Evolutionary conservation across 805 yeast genomes (phyloP).

Genomic region (Lachancea kluyveri): DNA sequence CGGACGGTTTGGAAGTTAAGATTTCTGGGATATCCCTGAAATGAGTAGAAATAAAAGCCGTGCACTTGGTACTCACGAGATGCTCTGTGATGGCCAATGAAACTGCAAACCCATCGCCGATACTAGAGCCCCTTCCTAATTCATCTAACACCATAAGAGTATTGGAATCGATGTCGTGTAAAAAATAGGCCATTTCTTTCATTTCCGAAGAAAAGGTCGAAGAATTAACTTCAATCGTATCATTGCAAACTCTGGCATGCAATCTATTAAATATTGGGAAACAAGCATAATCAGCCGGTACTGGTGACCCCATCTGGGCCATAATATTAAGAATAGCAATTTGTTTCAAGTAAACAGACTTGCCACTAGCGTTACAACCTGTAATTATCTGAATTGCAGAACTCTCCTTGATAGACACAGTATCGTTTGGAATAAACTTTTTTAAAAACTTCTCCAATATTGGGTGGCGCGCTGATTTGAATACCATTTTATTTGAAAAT

Average conservation of each 20-base stretch:
- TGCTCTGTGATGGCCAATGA: constrained; percentile 40
- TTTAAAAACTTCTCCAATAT: constrained; percentile 30
- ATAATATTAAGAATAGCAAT: constrained; percentile 42
- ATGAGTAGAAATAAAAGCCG: constrained; percentile 40
- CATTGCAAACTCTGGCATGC: constrained; percentile 36
- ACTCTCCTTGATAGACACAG: constrained; percentile 28
- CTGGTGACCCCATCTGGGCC: constrained; percentile 53
- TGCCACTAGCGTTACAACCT: constrained; percentile 62
- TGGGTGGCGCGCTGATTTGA: constrained; percentile 38
- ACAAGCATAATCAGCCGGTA: constrained; percentile 40
- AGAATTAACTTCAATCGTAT: constrained; percentile 29
- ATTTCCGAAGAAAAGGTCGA: constrained; percentile 43
- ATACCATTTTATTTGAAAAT: constrained; percentile 27
- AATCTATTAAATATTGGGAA: constrained; percentile 36
- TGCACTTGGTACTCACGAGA: constrained; percentile 24
- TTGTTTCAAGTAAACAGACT: constrained; percentile 50
- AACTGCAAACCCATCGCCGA: constrained; percentile 48
- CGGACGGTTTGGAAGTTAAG: constrained; percentile 30
- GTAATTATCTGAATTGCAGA: constrained; percentile 45
- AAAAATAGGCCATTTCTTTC: constrained; percentile 41
- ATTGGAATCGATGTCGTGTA: constrained; percentile 29
- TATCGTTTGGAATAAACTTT: constrained; percentile 35
- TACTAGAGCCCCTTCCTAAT: constrained; percentile 47
- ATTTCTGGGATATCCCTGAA: constrained; percentile 36
- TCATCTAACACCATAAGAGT: constrained; percentile 47